phyloP scores from a whole-genome alignment of 2,329 filamentous ascomycete genomes.

The Aspergillus sp. region DNA sequence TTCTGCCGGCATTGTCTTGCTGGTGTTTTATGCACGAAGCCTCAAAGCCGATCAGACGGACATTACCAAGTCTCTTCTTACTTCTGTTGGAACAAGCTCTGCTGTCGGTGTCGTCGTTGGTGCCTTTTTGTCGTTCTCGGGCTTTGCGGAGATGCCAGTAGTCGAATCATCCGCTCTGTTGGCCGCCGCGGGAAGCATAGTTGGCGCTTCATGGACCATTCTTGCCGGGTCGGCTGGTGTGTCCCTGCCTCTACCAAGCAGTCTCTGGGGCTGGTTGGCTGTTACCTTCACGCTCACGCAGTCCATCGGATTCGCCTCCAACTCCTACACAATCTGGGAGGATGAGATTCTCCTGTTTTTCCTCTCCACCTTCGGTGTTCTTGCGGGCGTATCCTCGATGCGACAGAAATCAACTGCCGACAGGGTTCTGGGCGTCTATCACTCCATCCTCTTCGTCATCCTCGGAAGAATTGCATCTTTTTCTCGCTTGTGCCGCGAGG shows the following conservation, averaged over 20 bases:
- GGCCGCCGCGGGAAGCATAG: slow-evolving; percentile 48
- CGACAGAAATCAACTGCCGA: slow-evolving; percentile 68
- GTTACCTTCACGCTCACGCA: slow-evolving; percentile 80
- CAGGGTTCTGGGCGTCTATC: slow-evolving; percentile 75
- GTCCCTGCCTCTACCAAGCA: slow-evolving; percentile 64
- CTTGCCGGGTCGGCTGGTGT: slow-evolving; percentile 43
- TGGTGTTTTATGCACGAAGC: slow-evolving; percentile 71
- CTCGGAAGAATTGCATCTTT: slow-evolving; percentile 79
- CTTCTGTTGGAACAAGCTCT: slow-evolving; percentile 53
- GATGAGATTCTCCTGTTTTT: slow-evolving; percentile 93
- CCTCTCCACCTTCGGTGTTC: slow-evolving; percentile 79
- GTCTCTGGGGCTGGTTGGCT: slow-evolving; percentile 85
- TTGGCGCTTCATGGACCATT: slow-evolving; percentile 45
- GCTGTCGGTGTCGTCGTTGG: slow-evolving; percentile 44
- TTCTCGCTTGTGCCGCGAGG: slow-evolving; percentile 90
- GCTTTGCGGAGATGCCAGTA: slow-evolving; percentile 31
- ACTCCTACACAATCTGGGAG: slow-evolving; percentile 99
- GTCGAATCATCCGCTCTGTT: slow-evolving; percentile 41
- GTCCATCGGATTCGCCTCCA: slow-evolving; percentile 92
- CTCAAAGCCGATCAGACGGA: slow-evolving; percentile 56
- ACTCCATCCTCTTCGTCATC: slow-evolving; percentile 79
- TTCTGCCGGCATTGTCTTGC: slow-evolving; percentile 64
- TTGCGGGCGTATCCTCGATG: slow-evolving; percentile 73
- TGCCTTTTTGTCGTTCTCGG: slow-evolving; percentile 21
- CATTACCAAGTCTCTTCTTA: slow-evolving; percentile 56